Evolutionary conservation across 352 stramenopile species (phyloP), one percentile per base, ranked within the genome.

Genomic region (Aphanomyces astaci): DNA sequence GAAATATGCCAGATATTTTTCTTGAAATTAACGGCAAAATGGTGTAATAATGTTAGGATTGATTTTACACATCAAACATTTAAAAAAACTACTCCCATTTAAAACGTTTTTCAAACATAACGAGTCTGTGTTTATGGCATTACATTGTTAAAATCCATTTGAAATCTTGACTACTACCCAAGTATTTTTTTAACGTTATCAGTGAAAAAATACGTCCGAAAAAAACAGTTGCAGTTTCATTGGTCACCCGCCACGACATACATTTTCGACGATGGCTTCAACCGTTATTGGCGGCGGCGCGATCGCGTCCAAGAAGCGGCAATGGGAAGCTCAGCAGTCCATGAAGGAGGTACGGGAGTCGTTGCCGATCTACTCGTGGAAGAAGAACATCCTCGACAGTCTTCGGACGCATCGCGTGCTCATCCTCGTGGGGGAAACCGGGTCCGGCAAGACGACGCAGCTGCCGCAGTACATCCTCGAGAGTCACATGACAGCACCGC

Each of bases 401-500:
- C 63, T 95, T 2, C 73, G 78, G 55, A 71, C 62, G 67, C 75
- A 90, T 72, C 85, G 86, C 73, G 84, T 94, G 7, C 72, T 94
- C 64, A 94, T 97, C 59, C 78, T 96, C 56, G 82, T 95, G 24
- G 90, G 90, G 33, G 87, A 96, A 75, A 96, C 90, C 0, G 90
- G 90, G 25, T 95, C 84, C 48, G 89, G 89, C 64, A 97, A 97
- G 76, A 96, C 89, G 64, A 97, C 89, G 48, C 88, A 96, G 73
- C 89, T 95, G 62, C 87, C 87, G 28, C 87, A 95, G 74, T 95
- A 90, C 65, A 80, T 95, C 31, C 87, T 86, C 51, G 87, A 94
- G 70, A 81, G 76, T 49, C 73, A 88, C 64, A 72, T 73, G 9
- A 39, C 59, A 19, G 45, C 74, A 25, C 75, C 71, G 2, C 79